These are phyloP conservation scores for Cornus suecica DNA, from an alignment of 148 eudicot species.

Conservation along the genomic window DNA sequence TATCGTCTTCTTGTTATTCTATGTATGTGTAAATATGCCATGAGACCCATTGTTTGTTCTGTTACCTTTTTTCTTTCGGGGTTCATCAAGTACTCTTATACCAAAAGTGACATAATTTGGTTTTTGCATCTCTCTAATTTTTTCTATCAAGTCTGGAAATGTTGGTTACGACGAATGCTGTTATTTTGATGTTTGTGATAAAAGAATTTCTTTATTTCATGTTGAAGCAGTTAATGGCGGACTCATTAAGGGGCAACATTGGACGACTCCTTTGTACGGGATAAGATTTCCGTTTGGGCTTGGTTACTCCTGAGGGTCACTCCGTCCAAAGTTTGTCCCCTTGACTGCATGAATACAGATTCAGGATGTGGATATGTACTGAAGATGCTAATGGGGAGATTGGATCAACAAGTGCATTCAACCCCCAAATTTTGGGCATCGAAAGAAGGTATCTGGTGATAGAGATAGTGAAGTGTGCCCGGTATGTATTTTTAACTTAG, in stretches of 20 bases:
- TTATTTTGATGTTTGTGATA: not conserved
- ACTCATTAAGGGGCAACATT: conserved; percentile 6
- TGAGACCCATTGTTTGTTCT: not conserved
- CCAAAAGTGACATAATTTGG: not conserved
- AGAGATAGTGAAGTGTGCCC: not conserved
- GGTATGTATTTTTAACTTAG: not conserved
- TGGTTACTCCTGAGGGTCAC: not conserved
- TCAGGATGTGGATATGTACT: not conserved
- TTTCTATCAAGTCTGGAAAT: not conserved
- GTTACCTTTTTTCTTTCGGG: not conserved
- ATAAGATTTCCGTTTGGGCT: conserved; percentile 14
- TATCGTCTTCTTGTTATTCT: not conserved
- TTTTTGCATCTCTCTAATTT: too few relatives aligned
- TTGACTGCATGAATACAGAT: not conserved
- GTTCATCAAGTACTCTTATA: not conserved
- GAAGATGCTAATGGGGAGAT: conserved; percentile 4
- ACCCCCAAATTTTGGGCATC: not conserved
- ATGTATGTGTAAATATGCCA: too few relatives aligned
- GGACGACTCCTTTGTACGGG: conserved; percentile 7
- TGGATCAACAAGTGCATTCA: not conserved
- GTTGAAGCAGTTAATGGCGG: conserved; percentile 9
- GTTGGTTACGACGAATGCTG: not conserved
- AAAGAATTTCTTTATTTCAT: not conserved
- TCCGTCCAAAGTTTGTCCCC: not conserved
- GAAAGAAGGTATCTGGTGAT: not conserved